phyloP scores from a whole-genome alignment of 805 yeast species.

The Aciculoconidium aculeatum region DNA sequence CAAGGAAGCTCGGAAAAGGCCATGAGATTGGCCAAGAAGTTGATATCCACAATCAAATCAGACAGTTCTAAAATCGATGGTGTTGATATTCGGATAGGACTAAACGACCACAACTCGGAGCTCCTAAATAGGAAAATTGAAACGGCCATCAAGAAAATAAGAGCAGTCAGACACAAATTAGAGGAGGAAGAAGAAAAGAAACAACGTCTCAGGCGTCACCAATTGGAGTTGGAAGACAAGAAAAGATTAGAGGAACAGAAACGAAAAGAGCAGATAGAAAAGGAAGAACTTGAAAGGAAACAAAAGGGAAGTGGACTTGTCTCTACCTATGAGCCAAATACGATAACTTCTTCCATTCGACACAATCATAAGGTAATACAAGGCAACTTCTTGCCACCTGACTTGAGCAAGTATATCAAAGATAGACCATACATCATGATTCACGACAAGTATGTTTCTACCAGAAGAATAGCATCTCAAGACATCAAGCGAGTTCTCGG shows the following conservation, averaged over 20 bases:
- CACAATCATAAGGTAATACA: constrained; percentile 24
- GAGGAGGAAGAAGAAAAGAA: constrained; percentile 32
- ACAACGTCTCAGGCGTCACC: constrained; percentile 10
- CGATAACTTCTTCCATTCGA: constrained; percentile 29
- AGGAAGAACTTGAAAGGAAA: constrained; percentile 8
- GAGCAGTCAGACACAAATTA: constrained; percentile 17
- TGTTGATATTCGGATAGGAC: constrained; percentile 43
- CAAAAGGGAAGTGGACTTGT: constrained; percentile 6
- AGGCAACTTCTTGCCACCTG: constrained; percentile 42
- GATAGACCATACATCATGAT: constrained; percentile 56
- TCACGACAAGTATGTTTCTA: constrained; percentile 43
- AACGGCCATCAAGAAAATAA: constrained; percentile 24
- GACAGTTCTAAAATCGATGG: constrained; percentile 46
- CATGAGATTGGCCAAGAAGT: constrained; percentile 27
- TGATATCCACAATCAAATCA: constrained; percentile 20
- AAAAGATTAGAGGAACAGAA: constrained; percentile 10
- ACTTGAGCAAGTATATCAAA: constrained; percentile 43
- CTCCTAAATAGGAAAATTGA: constrained; percentile 32
- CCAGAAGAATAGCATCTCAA: constrained; percentile 41
- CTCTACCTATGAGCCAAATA: constrained; percentile 21
- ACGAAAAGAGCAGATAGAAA: constrained; percentile 13
- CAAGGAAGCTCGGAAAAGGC: constrained; percentile 49
- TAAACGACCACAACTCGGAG: constrained; percentile 42
- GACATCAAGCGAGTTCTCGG: constrained; percentile 57
- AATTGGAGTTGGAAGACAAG: constrained; percentile 11